Evolutionary conservation across 2,329 filamentous ascomycete species (phyloP).

Genomic region (Nemania diffusa): DNA sequence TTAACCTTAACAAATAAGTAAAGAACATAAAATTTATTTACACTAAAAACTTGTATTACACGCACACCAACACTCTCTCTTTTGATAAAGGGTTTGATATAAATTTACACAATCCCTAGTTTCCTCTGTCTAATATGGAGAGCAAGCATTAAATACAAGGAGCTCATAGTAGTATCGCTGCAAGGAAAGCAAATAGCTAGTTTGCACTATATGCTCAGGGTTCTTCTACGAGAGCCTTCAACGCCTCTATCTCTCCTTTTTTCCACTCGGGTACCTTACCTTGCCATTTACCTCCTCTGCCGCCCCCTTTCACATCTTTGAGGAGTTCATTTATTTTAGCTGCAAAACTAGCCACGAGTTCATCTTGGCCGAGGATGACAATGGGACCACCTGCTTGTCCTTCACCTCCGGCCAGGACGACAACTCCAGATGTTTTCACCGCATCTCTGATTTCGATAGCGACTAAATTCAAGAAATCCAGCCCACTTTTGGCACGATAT

Average conservation of each 20-base stretch:
- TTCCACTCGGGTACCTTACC: not conserved
- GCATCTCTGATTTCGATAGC: not conserved
- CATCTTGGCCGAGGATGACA: not conserved
- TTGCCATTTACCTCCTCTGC: constrained; percentile 1
- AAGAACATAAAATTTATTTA: too few relatives aligned
- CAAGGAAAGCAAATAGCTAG: too few relatives aligned
- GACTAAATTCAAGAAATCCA: not conserved
- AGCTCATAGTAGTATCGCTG: too few relatives aligned
- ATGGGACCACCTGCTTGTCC: not conserved
- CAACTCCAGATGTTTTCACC: not conserved
- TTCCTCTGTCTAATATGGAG: too few relatives aligned
- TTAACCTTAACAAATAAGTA: too few relatives aligned
- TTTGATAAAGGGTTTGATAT: too few relatives aligned
- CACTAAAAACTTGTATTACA: too few relatives aligned
- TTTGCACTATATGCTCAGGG: not conserved
- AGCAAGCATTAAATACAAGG: too few relatives aligned
- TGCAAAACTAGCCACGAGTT: not conserved
- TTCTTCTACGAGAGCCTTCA: not conserved
- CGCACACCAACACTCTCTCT: too few relatives aligned
- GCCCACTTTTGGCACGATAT: not conserved
- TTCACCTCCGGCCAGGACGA: constrained; percentile 2
- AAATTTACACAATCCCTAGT: too few relatives aligned
- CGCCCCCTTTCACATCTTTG: not conserved
- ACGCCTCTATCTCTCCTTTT: not conserved
- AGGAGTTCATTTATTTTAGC: not conserved